phyloP scores from a whole-genome alignment of 1,139 yeast genomes.

The Protomyces inouyei region DNA sequence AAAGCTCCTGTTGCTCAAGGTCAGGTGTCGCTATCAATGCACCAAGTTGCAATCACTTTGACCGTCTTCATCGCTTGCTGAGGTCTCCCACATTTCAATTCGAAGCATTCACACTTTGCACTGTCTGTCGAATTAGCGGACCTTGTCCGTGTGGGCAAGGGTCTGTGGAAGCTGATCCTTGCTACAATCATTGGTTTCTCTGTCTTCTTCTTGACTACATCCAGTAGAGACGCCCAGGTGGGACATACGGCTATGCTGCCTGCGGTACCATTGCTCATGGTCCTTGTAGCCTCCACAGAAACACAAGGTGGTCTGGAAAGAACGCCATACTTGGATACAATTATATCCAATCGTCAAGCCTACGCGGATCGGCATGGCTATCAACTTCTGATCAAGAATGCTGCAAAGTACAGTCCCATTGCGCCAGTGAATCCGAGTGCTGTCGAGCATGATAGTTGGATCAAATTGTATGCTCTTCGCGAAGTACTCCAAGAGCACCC shows the following conservation, averaged over 20 bases:
- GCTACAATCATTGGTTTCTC: background rate
- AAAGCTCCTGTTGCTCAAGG: too few species aligned
- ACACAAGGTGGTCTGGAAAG: conserved; percentile 47
- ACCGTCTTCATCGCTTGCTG: too few species aligned
- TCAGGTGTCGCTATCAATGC: too few species aligned
- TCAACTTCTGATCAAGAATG: conserved; percentile 1
- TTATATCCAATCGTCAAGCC: conserved; percentile 76
- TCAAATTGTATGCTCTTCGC: conserved; percentile 54
- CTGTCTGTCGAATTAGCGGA: background rate
- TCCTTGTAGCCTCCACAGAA: conserved; percentile 75
- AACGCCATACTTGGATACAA: conserved; percentile 51
- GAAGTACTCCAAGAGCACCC: conserved; percentile 90
- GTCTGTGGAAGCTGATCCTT: background rate
- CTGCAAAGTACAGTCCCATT: conserved; percentile 22
- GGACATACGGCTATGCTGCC: background rate
- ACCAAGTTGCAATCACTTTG: too few species aligned
- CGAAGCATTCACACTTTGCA: too few species aligned
- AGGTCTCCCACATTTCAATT: too few species aligned
- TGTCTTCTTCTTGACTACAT: background rate
- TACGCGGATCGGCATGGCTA: conserved; percentile 63
- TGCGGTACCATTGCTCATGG: conserved; percentile 57
- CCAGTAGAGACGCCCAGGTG: background rate
- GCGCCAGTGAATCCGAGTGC: conserved; percentile 16
- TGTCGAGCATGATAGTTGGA: conserved; percentile 47
- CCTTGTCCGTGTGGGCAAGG: background rate